phyloP scores from a whole-genome alignment of 1,139 yeast genomes.

The Yamadazyma buinensis region DNA sequence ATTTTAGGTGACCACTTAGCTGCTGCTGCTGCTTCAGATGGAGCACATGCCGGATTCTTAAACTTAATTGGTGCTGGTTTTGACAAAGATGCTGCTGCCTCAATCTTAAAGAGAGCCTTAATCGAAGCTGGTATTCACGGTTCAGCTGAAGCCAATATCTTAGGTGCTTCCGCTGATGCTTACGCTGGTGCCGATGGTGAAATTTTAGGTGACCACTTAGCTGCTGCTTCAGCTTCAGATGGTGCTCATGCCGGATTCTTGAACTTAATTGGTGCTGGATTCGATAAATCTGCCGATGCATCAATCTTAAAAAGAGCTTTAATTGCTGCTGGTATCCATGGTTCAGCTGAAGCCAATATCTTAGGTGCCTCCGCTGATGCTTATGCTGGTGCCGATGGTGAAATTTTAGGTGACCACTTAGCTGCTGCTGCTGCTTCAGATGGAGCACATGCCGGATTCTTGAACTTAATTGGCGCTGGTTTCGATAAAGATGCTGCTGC shows the following conservation, averaged over 20 bases:
- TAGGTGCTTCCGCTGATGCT: slow-evolving; percentile 10
- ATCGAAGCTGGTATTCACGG: slow-evolving; percentile 13
- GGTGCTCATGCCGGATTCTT: slow-evolving; percentile 7
- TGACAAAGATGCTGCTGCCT: slow-evolving; percentile 9
- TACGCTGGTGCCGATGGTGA: slow-evolving; percentile 9
- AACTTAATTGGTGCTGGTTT: slow-evolving; percentile 8
- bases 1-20: slow-evolving; percentile 12
- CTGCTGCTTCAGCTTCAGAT: slow-evolving; percentile 11
- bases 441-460: background rate
- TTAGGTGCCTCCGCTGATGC: slow-evolving; percentile 6
- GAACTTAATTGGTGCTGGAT: slow-evolving; percentile 8
- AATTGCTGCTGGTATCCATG: slow-evolving; percentile 9
- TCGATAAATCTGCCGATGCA: slow-evolving; percentile 9
- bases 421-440: slow-evolving; percentile 8
- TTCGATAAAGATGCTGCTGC: slow-evolving; percentile 7
- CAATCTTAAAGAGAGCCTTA: background rate
- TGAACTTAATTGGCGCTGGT: background rate
- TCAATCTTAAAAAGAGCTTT: slow-evolving; percentile 13
- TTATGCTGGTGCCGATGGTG: slow-evolving; percentile 8
- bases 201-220: slow-evolving; percentile 11
- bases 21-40: slow-evolving; percentile 12
- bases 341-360: slow-evolving; percentile 4
- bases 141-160: slow-evolving; percentile 9
- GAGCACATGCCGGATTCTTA: slow-evolving; percentile 9
- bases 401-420: slow-evolving; percentile 7